Conservation (phyloP, 352 stramenopile species). For the Phytophthora brassicae region DNA sequence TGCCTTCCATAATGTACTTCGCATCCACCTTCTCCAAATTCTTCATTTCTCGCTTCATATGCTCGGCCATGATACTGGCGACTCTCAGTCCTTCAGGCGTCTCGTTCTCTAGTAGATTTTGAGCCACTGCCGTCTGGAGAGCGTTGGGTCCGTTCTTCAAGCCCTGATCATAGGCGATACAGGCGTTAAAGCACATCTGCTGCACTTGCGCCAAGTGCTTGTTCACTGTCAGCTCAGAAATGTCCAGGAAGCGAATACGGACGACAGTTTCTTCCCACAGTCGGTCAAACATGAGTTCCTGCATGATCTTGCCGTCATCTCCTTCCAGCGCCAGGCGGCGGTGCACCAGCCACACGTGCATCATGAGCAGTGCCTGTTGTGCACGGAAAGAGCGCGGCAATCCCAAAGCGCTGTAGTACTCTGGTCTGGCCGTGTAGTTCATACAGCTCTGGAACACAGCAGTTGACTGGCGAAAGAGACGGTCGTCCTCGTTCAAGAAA, state of each 20-base stretch:
- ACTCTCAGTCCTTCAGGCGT: constrained; percentile 55
- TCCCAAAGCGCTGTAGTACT: constrained; percentile 73
- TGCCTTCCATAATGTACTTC: constrained; percentile 72
- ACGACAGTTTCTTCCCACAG: constrained; percentile 95
- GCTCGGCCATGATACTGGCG: constrained; percentile 58
- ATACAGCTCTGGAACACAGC: constrained; percentile 84
- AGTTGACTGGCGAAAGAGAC: constrained; percentile 69
- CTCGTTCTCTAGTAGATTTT: constrained; percentile 78
- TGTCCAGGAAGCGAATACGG: constrained; percentile 91
- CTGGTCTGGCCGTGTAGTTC: constrained; percentile 72
- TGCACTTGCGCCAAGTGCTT: constrained; percentile 96
- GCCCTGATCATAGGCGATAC: constrained; percentile 93
- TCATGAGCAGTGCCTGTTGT: constrained; percentile 93
- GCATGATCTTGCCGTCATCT: constrained; percentile 78
- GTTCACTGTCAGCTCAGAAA: constrained; percentile 95
- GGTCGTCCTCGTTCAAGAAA: constrained; percentile 88
- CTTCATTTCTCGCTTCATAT: constrained; percentile 85
- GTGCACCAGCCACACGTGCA: constrained; percentile 97
- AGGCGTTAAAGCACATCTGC: constrained; percentile 94
- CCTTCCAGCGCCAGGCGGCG: constrained; percentile 88
- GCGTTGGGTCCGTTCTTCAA: constrained; percentile 60
- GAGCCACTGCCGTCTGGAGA: constrained; percentile 64
- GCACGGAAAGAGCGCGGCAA: constrained; percentile 87
- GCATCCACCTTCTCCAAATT: constrained; percentile 73
- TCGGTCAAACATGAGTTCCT: constrained; percentile 96